Base-by-base conservation (phyloP, 768 basidiomycete genomes). In the Boletus pseudo-olivaceus region DNA sequence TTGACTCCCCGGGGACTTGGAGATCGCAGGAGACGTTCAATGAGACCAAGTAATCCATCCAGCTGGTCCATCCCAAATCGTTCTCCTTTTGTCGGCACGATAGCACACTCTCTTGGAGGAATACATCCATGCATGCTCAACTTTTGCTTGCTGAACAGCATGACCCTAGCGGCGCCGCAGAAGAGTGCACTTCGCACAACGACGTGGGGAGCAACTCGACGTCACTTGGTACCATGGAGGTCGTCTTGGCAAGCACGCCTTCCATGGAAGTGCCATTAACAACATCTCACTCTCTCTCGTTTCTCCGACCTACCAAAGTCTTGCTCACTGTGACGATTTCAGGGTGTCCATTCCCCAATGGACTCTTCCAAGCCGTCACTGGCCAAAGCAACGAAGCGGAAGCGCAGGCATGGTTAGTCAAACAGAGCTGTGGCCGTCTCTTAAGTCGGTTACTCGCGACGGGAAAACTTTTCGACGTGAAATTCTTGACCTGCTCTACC, bases 391-490 rank as follows among this genome's bases (percentile, higher is more conserved):
- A 27, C 9, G 45, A 60, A 7, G 45, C 27, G 37, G n/a, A 33
- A 12, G 23, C 38, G 30, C 47, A 58, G 9, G 40, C 11, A 15
- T 40, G 47, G 29, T 27, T 61, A 1, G 55, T 47, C 29, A 55
- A 19, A 23, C 62, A 32, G 40, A 49, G 45, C 6, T 30, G 41
- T 30, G 56, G 58, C 11, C 27, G 15, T 40, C 27, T 56, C 14
- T n/a, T 67, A 12, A 40, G 30, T 38, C 53, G 10, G 42, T 64
- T 53, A 33, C 58, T 67, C 17, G 14, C 33, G 11, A 64, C 62
- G 7, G 63, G 63, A 43, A 61, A 46, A 35, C 45, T 55, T 14
- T 56, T 51, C n/a, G 64, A 64, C 23, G 53, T 64, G n/a, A 60
- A 51, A 12, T 65, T 65, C 53, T 17, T 66, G 50, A 20, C 64